phyloP scores from a whole-genome alignment of 805 yeast genomes.

The Yarrowia sp. region DNA sequence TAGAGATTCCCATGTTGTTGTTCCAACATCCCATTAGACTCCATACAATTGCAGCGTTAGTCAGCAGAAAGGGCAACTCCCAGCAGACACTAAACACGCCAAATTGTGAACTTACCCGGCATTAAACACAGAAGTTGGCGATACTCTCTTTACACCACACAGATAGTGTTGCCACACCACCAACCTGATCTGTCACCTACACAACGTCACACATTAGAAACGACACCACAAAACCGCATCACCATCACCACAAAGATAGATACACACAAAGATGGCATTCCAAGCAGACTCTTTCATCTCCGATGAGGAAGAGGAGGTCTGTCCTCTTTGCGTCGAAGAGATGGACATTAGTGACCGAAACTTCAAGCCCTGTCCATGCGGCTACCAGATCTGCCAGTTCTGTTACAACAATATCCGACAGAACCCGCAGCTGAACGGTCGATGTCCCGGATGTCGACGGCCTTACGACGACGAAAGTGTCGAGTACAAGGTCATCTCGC shows the following conservation, averaged over 20 bases:
- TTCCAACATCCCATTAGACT: neutral
- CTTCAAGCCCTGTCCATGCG: constrained; percentile 99
- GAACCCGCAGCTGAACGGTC: constrained; percentile 91
- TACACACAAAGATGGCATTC: constrained; percentile 12
- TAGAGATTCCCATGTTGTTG: too few species aligned
- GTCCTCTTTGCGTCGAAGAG: constrained; percentile 97
- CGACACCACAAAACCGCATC: neutral
- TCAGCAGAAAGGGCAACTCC: neutral
- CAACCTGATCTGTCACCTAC: neutral
- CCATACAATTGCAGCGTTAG: neutral
- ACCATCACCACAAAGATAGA: neutral
- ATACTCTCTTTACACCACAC: neutral
- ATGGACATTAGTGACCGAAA: constrained; percentile 95
- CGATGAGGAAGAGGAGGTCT: constrained; percentile 22
- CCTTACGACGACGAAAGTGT: constrained; percentile 90
- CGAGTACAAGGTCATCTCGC: constrained; percentile 74
- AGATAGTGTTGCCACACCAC: constrained; percentile 10
- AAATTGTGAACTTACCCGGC: constrained; percentile 22
- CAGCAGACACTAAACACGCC: neutral
- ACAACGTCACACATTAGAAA: neutral
- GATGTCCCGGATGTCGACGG: constrained; percentile 97
- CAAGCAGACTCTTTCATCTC: constrained; percentile 22
- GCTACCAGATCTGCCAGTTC: constrained; percentile 96
- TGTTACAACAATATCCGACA: constrained; percentile 95
- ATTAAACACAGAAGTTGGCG: neutral